Percentiles rank a stretch among this genome's conserved stretches.
Evolutionary conservation across 495 filamentous ascomycete species (phyloP).

Genomic region (Penicillium tannophilum): DNA sequence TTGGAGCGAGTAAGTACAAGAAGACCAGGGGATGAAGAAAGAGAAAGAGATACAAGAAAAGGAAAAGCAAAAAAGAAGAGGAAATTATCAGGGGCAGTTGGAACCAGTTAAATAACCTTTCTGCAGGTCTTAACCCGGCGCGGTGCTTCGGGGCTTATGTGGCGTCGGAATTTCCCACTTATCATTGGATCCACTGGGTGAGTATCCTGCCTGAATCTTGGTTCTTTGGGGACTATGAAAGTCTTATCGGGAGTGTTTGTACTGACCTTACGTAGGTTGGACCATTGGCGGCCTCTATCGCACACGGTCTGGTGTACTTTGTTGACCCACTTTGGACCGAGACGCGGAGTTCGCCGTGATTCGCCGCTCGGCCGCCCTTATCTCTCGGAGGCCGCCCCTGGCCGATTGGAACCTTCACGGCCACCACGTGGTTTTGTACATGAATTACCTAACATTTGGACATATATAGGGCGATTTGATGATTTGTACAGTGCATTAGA

Average conservation of each 20-base stretch:
- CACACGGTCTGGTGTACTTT: slow-evolving; percentile 34
- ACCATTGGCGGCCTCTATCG: slow-evolving; percentile 29
- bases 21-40: neutral
- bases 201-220: slow-evolving; percentile 2
- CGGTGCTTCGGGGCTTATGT: slow-evolving; percentile 38
- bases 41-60: neutral
- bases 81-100: neutral
- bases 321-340: slow-evolving; percentile 34
- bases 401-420: neutral
- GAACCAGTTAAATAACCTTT: slow-evolving; percentile 11
- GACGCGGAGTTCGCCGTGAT: slow-evolving; percentile 23
- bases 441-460: slow-evolving; percentile 4
- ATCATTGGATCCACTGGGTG: slow-evolving; percentile 44
- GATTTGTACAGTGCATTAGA: neutral
- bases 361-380: slow-evolving; percentile 1
- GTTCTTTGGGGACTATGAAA: neutral
- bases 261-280: slow-evolving; percentile 28
- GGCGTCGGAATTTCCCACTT: slow-evolving; percentile 30
- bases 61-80: neutral
- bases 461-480: neutral
- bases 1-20: slow-evolving; percentile 34
- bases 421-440: neutral
- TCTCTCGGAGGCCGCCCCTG: slow-evolving; percentile 15
- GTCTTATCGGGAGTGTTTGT: slow-evolving; percentile 10
- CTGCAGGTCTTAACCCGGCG: slow-evolving; percentile 38